Conservation (phyloP, 2,329 filamentous ascomycete genomes). For the Verticillium zaregamsianum region DNA sequence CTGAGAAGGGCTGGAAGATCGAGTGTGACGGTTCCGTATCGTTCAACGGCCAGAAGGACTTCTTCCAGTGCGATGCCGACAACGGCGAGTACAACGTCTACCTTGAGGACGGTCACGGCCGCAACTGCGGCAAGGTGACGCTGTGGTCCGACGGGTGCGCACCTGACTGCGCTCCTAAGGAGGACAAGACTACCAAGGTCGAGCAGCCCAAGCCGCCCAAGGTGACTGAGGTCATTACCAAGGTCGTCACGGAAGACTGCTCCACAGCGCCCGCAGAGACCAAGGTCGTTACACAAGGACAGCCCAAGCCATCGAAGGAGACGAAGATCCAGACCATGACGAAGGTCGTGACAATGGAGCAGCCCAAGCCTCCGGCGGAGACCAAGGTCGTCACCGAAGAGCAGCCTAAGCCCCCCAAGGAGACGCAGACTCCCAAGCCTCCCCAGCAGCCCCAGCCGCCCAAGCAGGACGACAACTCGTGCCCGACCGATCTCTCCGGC, state of each 20-base stretch:
- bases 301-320: too few species aligned
- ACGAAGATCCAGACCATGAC: background rate
- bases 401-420: background rate
- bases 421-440: conserved; percentile 10
- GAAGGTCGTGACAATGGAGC: background rate
- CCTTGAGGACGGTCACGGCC: conserved; percentile 28
- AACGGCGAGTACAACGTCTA: conserved; percentile 54
- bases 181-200: background rate
- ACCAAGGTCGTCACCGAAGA: background rate
- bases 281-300: background rate
- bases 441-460: conserved; percentile 4
- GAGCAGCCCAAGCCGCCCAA: background rate
- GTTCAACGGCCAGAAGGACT: conserved; percentile 46
- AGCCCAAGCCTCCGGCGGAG: background rate
- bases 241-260: background rate
- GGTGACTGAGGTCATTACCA: background rate
- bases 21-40: conserved; percentile 31
- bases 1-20: conserved; percentile 53
- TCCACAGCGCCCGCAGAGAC: background rate
- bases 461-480: conserved; percentile 20
- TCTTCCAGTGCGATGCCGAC: conserved; percentile 58
- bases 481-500: conserved; percentile 39
- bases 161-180: conserved; percentile 7
- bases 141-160: conserved; percentile 37
- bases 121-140: conserved; percentile 44